phyloP scores from a whole-genome alignment of 345 rosid species.

The Heritiera littoralis region DNA sequence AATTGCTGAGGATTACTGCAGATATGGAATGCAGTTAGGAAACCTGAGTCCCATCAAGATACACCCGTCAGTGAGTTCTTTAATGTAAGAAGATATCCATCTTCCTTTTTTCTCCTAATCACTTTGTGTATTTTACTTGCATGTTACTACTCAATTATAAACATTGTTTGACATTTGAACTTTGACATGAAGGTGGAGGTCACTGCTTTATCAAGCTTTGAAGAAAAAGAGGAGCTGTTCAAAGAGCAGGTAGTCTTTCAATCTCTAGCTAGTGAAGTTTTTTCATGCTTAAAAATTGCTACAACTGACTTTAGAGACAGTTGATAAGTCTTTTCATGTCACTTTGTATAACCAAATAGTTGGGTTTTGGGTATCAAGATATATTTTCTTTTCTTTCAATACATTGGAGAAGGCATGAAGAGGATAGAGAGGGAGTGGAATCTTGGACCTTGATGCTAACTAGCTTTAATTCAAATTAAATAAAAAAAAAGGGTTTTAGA shows the following conservation, averaged over 20 bases:
- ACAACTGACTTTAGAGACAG: too few relatives aligned
- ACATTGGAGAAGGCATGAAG: not conserved
- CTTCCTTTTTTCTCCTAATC: not conserved
- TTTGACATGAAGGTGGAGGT: constrained; percentile 64
- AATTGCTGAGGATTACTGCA: constrained; percentile 32
- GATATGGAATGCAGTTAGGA: constrained; percentile 86
- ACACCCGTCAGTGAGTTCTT: constrained; percentile 84
- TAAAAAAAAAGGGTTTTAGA: constrained; percentile 5
- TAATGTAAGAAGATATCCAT: constrained; percentile 48
- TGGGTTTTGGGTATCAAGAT: constrained; percentile 2
- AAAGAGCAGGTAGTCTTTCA: constrained; percentile 59
- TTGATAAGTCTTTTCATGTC: not conserved
- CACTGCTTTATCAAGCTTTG: constrained; percentile 76
- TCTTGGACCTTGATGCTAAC: not conserved
- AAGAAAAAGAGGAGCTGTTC: constrained; percentile 73
- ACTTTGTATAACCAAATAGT: not conserved
- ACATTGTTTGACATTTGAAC: constrained; percentile 16
- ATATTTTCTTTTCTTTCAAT: not conserved
- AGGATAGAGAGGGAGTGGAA: not conserved
- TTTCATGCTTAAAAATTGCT: not conserved
- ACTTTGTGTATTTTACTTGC: not conserved
- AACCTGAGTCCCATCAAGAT: constrained; percentile 65
- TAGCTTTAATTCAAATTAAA: not conserved
- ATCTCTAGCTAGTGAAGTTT: constrained; percentile 8
- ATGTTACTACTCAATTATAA: not conserved